Base-by-base conservation (phyloP, 768 basidiomycete species). In the Lentinula detonsa region DNA sequence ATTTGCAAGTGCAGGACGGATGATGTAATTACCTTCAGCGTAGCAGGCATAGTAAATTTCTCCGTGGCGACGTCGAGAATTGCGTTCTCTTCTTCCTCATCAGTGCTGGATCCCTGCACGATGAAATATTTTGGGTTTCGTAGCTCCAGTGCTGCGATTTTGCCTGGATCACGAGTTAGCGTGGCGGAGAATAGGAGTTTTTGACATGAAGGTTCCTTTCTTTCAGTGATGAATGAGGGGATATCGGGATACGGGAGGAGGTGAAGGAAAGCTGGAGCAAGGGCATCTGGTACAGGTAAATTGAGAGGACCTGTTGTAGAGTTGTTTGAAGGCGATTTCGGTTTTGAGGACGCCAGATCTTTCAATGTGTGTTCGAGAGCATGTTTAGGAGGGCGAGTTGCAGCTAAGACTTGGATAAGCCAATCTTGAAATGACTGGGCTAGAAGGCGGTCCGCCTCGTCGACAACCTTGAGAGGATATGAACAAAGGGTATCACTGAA, bases 141-240 rank as follows among this genome's bases (percentile, higher is more conserved):
- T 42, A 99, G 75, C 50, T 87, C 82, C 40, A 99, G 78, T 0
- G 92, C 85, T 6, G 89, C 87, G 46, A 98, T 87, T 67, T 92
- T 95, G n/a, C 90, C 87, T 0, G 97, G 96, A 74, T 98, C 95
- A 8, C 88, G 84, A 0, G 95, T 97, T 34, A 98, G 81, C 0
- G 97, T 99, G 0, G 97, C 97, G 9, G 95, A 97, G 75, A 99
- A 97, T 7, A 99, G 78, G 3, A 99, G 80, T 69, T 98, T 98
- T 70, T 98, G 96, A 66, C 95, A 97, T 5, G 89, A 89, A 4
- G 83, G 72, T 45, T 77, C 75, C 66, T 76, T 84, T 50, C 67
- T 70, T 68, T 91, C 91, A 55, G 82, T 79, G 42, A 85, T 64
- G 59, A 86, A 86, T 3, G 81, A 76, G 3, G 75, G 74, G 35